Base-by-base conservation (phyloP, 1,284 basidiomycete species). In the Cutaneotrichosporon sp. region DNA sequence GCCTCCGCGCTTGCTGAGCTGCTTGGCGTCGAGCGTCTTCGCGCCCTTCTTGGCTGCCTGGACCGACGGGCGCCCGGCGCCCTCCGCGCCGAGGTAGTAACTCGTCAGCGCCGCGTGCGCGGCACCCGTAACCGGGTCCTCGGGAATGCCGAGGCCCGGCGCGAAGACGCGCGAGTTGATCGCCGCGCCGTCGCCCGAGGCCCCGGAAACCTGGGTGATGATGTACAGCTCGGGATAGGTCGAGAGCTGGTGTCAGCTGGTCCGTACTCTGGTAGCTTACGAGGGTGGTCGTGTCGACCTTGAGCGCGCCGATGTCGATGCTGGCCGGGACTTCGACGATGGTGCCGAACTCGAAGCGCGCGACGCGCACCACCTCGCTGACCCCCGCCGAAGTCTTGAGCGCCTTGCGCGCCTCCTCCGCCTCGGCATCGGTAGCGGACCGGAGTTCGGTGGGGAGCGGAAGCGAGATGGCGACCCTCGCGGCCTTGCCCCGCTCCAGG, bases 391-490 rank as follows among this genome's bases (percentile, higher is more conserved):
- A 31, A 0, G 83, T 2, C 16, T 31, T 18, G 8, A 29, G 13
- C 1, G 47, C 25, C 1, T 13, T 4, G 1, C 25, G 25, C 4
- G 47, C 47, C 3, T 4, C 18, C 13, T 18, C 27, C 2, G 25
- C 27, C 18, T 50, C 13, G 14, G 14, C 14, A 8, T 29, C 18
- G 4, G 25, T 29, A 16, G 47, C 47, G 1, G 25, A 45, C 78
- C 81, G 69, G 79, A 81, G 71, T 81, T 82, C 77, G 77, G 72
- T 59, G 18, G 47, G 47, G 80, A 83, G 69, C 60, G 79, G 45
- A 91, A 97, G 81, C 92, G 97, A 47, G 92, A 97, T 82, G 84
- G 90, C 58, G 81, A 83, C 72, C 33, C 33, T 49, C 38, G 5
- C n/a, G 51, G 51, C 58, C 29, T 55, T 62, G 58, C 38, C 38